Evolutionary conservation across 805 yeast genomes (phyloP).

Genomic region (Hanseniaspora lindneri): DNA sequence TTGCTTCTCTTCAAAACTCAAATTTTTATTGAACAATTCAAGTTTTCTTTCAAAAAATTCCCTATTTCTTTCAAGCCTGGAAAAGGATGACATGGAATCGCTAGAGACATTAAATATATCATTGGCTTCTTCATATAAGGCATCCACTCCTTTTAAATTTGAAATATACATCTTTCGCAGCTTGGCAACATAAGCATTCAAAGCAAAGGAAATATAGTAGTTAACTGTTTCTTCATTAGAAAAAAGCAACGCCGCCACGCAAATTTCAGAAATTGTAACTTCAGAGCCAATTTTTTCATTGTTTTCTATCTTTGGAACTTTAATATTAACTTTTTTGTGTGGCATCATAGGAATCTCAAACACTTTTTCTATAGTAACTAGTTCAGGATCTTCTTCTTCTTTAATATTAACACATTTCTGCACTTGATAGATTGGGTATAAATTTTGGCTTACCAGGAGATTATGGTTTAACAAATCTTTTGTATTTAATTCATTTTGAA

Average conservation of each 20-base stretch:
- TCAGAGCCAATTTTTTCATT: neutral
- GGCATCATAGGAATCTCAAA: conserved; percentile 15
- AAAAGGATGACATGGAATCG: neutral
- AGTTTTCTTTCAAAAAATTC: neutral
- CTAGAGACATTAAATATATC: neutral
- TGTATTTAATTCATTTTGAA: neutral
- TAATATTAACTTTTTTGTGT: conserved; percentile 11
- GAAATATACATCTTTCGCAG: conserved; percentile 2
- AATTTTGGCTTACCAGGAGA: neutral
- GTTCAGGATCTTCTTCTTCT: neutral
- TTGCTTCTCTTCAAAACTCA: conserved; percentile 7
- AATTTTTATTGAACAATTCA: neutral
- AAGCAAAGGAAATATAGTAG: conserved; percentile 6
- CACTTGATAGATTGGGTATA: neutral
- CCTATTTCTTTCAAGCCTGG: neutral
- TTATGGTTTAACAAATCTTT: neutral
- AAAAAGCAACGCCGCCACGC: conserved; percentile 3
- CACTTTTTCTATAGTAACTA: neutral
- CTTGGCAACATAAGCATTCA: conserved; percentile 2
- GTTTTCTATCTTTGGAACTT: conserved; percentile 6
- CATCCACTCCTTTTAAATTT: conserved; percentile 7
- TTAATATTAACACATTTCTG: neutral
- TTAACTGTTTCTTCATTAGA: neutral
- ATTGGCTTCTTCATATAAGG: neutral
- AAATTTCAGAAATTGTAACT: neutral